Evolutionary conservation across 2,329 filamentous ascomycete species (phyloP).

Genomic region (Hypoxylon sp.): DNA sequence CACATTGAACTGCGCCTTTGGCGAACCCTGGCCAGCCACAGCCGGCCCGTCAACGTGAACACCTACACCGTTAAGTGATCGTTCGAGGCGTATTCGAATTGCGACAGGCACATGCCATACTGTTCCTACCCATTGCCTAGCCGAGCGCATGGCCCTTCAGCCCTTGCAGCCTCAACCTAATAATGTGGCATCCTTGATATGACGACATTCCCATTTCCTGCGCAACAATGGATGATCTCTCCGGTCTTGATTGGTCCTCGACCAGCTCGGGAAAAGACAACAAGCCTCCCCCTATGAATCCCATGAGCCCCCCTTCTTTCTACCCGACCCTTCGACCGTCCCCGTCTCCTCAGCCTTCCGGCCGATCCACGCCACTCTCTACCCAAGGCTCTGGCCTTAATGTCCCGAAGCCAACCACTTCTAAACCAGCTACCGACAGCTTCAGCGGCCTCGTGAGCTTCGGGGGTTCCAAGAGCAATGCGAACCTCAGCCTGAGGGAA

Average conservation of each 20-base stretch:
- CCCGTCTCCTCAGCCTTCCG: constrained; percentile 63
- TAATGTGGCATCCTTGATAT: constrained; percentile 41
- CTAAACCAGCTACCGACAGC: constrained; percentile 70
- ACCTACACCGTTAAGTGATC: background rate
- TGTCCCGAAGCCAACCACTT: constrained; percentile 53
- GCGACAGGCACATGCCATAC: constrained; percentile 23
- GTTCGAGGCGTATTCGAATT: constrained; percentile 12
- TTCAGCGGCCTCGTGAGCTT: constrained; percentile 80
- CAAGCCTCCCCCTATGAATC: constrained; percentile 42
- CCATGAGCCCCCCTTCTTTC: constrained; percentile 42
- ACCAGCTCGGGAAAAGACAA: constrained; percentile 38
- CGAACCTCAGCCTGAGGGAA: constrained; percentile 80
- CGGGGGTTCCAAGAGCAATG: constrained; percentile 65
- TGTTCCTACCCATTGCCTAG: constrained; percentile 14
- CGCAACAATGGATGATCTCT: constrained; percentile 47
- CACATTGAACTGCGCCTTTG: too few relatives aligned
- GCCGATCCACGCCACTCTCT: constrained; percentile 64
- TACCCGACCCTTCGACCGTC: constrained; percentile 60
- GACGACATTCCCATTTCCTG: constrained; percentile 30
- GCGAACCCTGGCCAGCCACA: constrained; percentile 28
- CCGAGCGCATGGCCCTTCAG: constrained; percentile 12
- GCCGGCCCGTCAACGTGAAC: constrained; percentile 4
- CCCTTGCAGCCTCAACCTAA: constrained; percentile 20
- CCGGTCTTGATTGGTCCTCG: constrained; percentile 47
- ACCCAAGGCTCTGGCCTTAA: constrained; percentile 55